These are phyloP conservation scores for Biscutella laevigata DNA, from an alignment of 441 rosid genomes.

Conservation along the genomic window DNA sequence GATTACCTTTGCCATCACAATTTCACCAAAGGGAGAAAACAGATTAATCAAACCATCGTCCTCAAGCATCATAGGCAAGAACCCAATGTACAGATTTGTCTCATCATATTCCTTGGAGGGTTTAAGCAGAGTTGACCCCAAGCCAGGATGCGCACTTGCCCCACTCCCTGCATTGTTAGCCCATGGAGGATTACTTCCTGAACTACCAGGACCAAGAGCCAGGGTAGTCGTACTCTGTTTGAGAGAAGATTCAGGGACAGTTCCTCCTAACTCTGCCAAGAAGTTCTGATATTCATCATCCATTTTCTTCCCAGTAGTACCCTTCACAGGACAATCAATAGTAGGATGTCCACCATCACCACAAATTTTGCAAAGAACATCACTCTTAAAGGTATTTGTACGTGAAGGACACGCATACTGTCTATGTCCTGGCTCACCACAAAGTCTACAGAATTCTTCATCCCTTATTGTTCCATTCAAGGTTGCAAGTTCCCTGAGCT, in stretches of 20 bases:
- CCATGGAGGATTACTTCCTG: slow-evolving; percentile 87
- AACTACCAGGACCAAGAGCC: slow-evolving; percentile 59
- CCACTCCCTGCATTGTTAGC: slow-evolving; percentile 45
- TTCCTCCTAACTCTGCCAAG: slow-evolving; percentile 82
- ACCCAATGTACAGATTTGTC: slow-evolving; percentile 80
- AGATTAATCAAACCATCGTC: slow-evolving; percentile 76
- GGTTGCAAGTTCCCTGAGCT: slow-evolving; percentile 88
- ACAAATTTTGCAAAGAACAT: slow-evolving; percentile 91
- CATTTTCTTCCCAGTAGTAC: slow-evolving; percentile 76
- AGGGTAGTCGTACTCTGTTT: slow-evolving; percentile 50
- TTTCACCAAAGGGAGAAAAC: slow-evolving; percentile 79
- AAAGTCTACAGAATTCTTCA: slow-evolving; percentile 84
- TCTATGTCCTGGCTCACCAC: slow-evolving; percentile 90
- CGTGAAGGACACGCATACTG: slow-evolving; percentile 90
- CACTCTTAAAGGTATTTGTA: slow-evolving; percentile 78
- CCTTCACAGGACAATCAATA: slow-evolving; percentile 62
- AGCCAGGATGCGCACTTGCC: slow-evolving; percentile 62
- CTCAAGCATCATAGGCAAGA: slow-evolving; percentile 78
- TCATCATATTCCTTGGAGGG: slow-evolving; percentile 77
- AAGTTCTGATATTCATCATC: slow-evolving; percentile 95
- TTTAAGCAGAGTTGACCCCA: slow-evolving; percentile 50
- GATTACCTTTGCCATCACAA: slow-evolving; percentile 93
- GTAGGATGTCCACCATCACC: slow-evolving; percentile 98
- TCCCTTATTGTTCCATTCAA: slow-evolving; percentile 95
- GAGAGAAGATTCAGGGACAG: slow-evolving; percentile 77